These are phyloP conservation scores for Paracoccidioides lutzii DNA, from an alignment of 2,329 filamentous ascomycete species.

Conservation along the genomic window DNA sequence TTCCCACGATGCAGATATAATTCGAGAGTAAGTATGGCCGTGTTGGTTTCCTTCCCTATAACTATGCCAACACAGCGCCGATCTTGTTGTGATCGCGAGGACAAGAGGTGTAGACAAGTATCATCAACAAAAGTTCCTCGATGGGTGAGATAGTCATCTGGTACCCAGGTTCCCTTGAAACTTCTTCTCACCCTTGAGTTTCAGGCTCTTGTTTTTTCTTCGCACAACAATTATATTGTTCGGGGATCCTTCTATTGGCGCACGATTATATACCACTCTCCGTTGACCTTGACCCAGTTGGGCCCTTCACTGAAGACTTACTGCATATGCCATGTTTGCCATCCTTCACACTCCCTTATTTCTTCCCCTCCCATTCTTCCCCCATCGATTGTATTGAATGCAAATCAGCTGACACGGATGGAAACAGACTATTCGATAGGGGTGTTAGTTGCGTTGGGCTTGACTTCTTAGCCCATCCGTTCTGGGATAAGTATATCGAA, in stretches of 20 bases:
- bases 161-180: conserved; percentile 30
- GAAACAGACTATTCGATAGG: conserved; percentile 73
- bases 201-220: conserved; percentile 37
- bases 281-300: conserved; percentile 26
- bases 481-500: conserved; percentile 98
- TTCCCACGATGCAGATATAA: conserved; percentile 82
- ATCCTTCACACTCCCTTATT: conserved; percentile 24
- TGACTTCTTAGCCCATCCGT: conserved; percentile 86
- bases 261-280: conserved; percentile 24
- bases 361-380: conserved; percentile 21
- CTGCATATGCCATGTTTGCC: conserved; percentile 36
- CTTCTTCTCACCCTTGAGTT: conserved; percentile 40
- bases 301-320: conserved; percentile 25
- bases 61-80: conserved; percentile 31
- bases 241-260: conserved; percentile 21
- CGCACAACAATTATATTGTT: conserved; percentile 23
- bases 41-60: conserved; percentile 48
- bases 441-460: conserved; percentile 73
- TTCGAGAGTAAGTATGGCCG: conserved; percentile 95
- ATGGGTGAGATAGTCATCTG: conserved; percentile 58
- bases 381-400: conserved; percentile 8
- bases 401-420: conserved; percentile 28
- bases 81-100: conserved; percentile 25
- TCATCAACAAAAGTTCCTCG: conserved; percentile 30
- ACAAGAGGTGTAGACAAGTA: conserved; percentile 20